A percentile compares a stretch with the other conserved stretches of the same genome.
phyloP scores from a whole-genome alignment of 768 basidiomycete genomes.

The Trametes cinnabarina region DNA sequence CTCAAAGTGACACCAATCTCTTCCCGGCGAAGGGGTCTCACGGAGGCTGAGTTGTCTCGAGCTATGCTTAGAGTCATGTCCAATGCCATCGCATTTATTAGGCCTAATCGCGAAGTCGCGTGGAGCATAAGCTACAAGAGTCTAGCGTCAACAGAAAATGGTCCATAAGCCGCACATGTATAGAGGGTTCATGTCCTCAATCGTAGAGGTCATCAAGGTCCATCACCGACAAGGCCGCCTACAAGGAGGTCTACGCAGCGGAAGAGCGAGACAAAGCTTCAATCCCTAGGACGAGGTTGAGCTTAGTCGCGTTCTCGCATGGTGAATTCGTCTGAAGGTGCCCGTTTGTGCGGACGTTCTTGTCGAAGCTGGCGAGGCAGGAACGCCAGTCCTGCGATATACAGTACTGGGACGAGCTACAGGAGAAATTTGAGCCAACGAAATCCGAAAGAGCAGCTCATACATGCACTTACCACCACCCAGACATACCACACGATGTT shows the following conservation, averaged over 20 bases:
- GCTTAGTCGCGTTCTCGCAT: neutral
- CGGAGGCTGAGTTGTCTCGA: too few species aligned
- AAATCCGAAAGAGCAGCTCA: constrained; percentile 35
- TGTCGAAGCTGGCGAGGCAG: constrained; percentile 33
- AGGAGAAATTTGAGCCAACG: neutral
- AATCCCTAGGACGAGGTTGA: constrained; percentile 1
- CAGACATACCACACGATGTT: constrained; percentile 36
- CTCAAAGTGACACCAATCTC: too few species aligned
- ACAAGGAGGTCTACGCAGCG: neutral
- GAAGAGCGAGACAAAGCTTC: neutral
- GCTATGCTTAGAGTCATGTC: too few species aligned
- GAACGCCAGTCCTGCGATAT: constrained; percentile 28
- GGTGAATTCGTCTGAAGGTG: constrained; percentile 11
- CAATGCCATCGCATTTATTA: too few species aligned
- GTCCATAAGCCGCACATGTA: neutral
- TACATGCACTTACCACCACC: constrained; percentile 48
- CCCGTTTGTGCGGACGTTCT: constrained; percentile 21
- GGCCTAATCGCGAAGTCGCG: too few species aligned
- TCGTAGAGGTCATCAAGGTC: neutral
- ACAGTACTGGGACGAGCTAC: constrained; percentile 31
- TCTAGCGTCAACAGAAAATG: neutral
- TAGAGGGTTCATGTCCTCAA: neutral
- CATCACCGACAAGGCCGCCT: neutral
- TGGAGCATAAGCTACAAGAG: neutral
- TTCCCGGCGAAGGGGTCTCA: too few species aligned